A percentile compares a stretch with the other conserved stretches of the same genome.
Conservation (phyloP, 2,329 filamentous ascomycete genomes). For the Rachicladosporium sp. region DNA sequence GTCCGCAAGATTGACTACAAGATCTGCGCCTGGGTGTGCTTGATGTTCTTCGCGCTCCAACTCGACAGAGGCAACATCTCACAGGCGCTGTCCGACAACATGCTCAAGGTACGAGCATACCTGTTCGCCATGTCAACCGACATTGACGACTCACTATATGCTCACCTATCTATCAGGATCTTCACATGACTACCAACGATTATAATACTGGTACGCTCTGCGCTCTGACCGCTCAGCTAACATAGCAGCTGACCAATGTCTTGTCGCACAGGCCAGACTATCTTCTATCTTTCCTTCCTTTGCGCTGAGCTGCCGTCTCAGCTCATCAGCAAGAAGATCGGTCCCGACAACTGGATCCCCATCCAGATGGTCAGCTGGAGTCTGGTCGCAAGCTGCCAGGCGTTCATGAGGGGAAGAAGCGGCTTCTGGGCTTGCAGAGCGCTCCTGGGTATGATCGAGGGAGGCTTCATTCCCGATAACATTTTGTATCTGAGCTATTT, state of each 20-base stretch:
- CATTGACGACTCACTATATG: constrained; percentile 7
- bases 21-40: constrained; percentile 40
- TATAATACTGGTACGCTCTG: constrained; percentile 27
- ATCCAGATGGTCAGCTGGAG: constrained; percentile 33
- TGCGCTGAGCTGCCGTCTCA: constrained; percentile 26
- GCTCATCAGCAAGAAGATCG: constrained; percentile 32
- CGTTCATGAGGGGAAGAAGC: constrained; percentile 17
- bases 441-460: constrained; percentile 31
- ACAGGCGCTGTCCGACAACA: constrained; percentile 18
- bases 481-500: constrained; percentile 63
- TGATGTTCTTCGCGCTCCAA: constrained; percentile 44
- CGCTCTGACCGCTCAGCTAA: background rate
- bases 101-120: constrained; percentile 25
- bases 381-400: constrained; percentile 24
- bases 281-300: constrained; percentile 78
- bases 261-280: constrained; percentile 20
- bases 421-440: constrained; percentile 28
- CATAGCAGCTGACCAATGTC: background rate
- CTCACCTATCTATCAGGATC: constrained; percentile 25
- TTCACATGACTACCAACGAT: constrained; percentile 37
- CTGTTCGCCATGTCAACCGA: too few relatives aligned
- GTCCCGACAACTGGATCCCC: constrained; percentile 33
- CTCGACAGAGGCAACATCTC: constrained; percentile 38
- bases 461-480: constrained; percentile 44
- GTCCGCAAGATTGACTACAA: constrained; percentile 33